Conservation (phyloP, 139 green algal species). For the Axilococcus clingmanii region DNA sequence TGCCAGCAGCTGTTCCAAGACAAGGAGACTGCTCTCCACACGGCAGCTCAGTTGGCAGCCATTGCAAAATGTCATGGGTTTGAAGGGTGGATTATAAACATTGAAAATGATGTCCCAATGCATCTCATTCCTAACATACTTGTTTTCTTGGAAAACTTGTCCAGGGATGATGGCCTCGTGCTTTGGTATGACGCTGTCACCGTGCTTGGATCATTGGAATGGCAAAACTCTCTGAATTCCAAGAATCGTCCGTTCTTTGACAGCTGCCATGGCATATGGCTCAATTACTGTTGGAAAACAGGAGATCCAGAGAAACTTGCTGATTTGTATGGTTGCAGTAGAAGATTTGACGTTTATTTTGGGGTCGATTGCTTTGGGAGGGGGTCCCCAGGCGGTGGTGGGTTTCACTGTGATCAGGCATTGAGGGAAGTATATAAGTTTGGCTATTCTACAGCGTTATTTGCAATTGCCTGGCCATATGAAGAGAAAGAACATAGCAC, state of each 20-base stretch:
- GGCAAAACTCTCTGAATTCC: constrained; percentile 67
- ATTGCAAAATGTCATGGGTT: constrained; percentile 58
- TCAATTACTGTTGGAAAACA: constrained; percentile 69
- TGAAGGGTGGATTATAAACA: constrained; percentile 86
- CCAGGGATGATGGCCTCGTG: constrained; percentile 9
- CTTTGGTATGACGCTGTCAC: constrained; percentile 80
- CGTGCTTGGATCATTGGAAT: constrained; percentile 52
- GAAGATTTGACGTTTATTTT: constrained; percentile 59
- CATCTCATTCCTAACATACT: constrained; percentile 37
- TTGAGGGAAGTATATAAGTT: constrained; percentile 13
- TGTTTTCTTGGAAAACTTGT: constrained; percentile 48
- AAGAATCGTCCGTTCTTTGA: constrained; percentile 52
- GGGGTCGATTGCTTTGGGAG: constrained; percentile 70
- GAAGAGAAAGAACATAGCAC: constrained; percentile 2
- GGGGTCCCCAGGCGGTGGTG: constrained; percentile 51
- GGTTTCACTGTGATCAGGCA: constrained; percentile 22
- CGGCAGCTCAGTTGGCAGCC: constrained; percentile 42
- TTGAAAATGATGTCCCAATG: constrained; percentile 59
- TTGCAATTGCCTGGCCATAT: constrained; percentile 23
- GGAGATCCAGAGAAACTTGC: constrained; percentile 2
- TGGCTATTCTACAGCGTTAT: constrained; percentile 27
- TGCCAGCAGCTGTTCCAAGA: constrained; percentile 48
- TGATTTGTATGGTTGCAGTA: constrained; percentile 15
- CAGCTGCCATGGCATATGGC: constrained; percentile 56
- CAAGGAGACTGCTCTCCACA: constrained; percentile 4